These are phyloP conservation scores for Aspergillus steynii DNA, from an alignment of 495 filamentous ascomycete species.

Conservation along the genomic window DNA sequence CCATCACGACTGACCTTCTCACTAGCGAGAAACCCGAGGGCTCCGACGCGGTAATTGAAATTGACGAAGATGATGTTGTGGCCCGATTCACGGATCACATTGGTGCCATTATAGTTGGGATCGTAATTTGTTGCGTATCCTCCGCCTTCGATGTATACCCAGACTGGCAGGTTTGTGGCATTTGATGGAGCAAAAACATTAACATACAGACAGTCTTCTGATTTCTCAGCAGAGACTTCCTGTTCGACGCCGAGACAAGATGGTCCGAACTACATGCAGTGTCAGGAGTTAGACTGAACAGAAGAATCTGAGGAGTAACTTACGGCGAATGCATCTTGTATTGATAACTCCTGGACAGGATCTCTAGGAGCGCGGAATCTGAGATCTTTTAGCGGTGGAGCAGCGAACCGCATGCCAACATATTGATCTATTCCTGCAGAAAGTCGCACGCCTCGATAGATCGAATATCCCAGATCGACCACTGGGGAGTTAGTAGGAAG, in stretches of 20 bases:
- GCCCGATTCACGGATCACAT: constrained; percentile 51
- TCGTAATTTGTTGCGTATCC: constrained; percentile 61
- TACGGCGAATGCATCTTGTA: constrained; percentile 43
- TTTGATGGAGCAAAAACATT: constrained; percentile 64
- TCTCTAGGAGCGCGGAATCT: constrained; percentile 56
- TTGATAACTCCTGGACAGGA: constrained; percentile 33
- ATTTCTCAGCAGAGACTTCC: constrained; percentile 1
- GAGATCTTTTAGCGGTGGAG: constrained; percentile 51
- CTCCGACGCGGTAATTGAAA: constrained; percentile 71
- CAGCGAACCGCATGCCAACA: constrained; percentile 62
- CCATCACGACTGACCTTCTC: constrained; percentile 50
- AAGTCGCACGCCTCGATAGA: constrained; percentile 35
- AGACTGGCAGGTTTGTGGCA: constrained; percentile 59
- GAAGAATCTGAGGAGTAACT: neutral
- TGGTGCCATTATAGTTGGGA: constrained; percentile 59
- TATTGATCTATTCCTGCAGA: constrained; percentile 53
- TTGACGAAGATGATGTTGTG: constrained; percentile 58
- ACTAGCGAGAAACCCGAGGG: constrained; percentile 67
- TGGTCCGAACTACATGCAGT: constrained; percentile 28
- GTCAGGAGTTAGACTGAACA: neutral
- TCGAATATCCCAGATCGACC: constrained; percentile 41
- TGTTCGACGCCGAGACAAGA: constrained; percentile 12
- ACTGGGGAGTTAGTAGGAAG: constrained; percentile 8
- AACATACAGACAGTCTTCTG: constrained; percentile 69
- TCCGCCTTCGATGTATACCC: constrained; percentile 68